Percentiles rank a stretch among this genome's conserved stretches.
Evolutionary conservation across 2,329 filamentous ascomycete species (phyloP).

Genomic region (Fusarium albidum): DNA sequence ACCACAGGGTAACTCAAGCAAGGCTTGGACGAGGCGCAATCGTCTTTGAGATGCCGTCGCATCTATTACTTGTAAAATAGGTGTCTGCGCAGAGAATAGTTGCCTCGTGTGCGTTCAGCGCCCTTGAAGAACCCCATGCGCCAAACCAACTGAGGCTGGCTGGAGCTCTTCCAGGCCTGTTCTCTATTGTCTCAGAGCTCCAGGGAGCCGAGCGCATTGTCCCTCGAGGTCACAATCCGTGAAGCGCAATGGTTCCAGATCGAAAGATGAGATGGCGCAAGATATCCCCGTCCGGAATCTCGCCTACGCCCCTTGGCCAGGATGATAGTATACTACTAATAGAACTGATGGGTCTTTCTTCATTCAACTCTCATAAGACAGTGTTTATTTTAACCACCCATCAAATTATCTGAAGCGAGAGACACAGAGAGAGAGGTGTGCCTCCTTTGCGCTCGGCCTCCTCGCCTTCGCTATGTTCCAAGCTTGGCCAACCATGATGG

Average conservation of each 20-base stretch:
- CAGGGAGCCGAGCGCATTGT: constrained; percentile 27
- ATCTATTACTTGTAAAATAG: too few species aligned
- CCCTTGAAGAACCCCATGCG: constrained; percentile 13
- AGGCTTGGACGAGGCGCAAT: constrained; percentile 5
- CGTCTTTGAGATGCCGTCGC: constrained; percentile 1
- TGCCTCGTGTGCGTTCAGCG: constrained; percentile 6
- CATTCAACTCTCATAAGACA: not conserved
- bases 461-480: not conserved
- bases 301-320: too few species aligned
- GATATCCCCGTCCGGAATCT: not conserved
- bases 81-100: not conserved
- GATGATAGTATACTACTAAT: not conserved
- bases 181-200: constrained; percentile 27
- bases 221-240: constrained; percentile 10
- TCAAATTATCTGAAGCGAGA: not conserved
- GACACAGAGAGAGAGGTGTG: not conserved
- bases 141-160: constrained; percentile 13
- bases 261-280: constrained; percentile 16
- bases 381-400: not conserved
- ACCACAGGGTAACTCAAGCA: constrained; percentile 10
- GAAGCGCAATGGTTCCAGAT: constrained; percentile 11
- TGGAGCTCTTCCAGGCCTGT: constrained; percentile 14
- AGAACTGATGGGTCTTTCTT: not conserved
- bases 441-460: not conserved
- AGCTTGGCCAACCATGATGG: constrained; percentile 30